A percentile compares a stretch with the other conserved stretches of the same genome.
These are phyloP conservation scores for Cadophora gregata DNA, from an alignment of 2,329 filamentous ascomycete species.

Conservation along the genomic window DNA sequence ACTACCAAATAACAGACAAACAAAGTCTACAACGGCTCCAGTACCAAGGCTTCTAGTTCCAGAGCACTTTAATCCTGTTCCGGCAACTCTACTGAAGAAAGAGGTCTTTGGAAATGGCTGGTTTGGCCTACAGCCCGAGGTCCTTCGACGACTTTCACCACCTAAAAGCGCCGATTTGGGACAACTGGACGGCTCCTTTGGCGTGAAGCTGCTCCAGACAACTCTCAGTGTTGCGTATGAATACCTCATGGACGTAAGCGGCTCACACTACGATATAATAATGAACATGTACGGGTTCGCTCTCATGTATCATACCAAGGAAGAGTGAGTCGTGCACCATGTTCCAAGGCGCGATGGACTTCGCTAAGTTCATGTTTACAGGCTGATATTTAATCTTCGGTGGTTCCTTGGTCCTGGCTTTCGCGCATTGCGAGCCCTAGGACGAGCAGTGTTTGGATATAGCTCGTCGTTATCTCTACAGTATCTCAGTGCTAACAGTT, in stretches of 20 bases:
- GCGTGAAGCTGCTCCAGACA: constrained; percentile 13
- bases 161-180: background rate
- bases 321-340: constrained; percentile 11
- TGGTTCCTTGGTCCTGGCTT: constrained; percentile 25
- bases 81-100: background rate
- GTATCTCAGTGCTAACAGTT: background rate
- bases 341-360: no score
- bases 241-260: constrained; percentile 10
- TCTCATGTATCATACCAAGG: constrained; percentile 20
- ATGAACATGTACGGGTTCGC: constrained; percentile 22
- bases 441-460: constrained; percentile 24
- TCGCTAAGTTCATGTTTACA: background rate
- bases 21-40: background rate
- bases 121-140: constrained; percentile 17
- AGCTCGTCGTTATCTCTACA: constrained; percentile 9
- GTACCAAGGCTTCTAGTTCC: no score
- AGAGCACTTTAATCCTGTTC: constrained; percentile 4
- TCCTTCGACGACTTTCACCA: background rate
- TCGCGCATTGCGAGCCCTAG: constrained; percentile 9
- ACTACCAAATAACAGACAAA: background rate
- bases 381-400: constrained; percentile 20
- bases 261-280: background rate
- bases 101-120: constrained; percentile 26
- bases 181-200: constrained; percentile 1
- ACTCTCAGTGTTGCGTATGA: constrained; percentile 22